phyloP scores from a whole-genome alignment of 2,329 filamentous ascomycete species.

The Colletotrichum tabaci region DNA sequence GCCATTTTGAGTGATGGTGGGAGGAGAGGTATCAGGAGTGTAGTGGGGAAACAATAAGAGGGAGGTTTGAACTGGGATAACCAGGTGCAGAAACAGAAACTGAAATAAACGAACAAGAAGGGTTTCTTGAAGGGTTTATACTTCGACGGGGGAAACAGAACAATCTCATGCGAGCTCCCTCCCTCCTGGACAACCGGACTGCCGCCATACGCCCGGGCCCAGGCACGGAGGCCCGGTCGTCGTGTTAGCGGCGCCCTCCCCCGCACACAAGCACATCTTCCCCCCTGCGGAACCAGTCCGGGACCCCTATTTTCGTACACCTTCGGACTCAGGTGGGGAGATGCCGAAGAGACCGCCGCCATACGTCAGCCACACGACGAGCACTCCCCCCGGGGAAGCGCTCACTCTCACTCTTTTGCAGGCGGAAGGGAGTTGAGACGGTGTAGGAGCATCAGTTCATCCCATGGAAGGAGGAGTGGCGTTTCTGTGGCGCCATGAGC shows the following conservation, averaged over 20 bases:
- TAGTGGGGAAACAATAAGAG: too few species aligned
- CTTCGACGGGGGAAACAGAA: background rate
- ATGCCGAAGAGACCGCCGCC: conserved; percentile 7
- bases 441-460: background rate
- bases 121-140: conserved; percentile 20
- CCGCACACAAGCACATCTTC: background rate
- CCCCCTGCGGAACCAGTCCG: conserved; percentile 8
- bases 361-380: background rate
- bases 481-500: conserved; percentile 1
- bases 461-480: background rate
- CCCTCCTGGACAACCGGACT: conserved; percentile 30
- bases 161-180: background rate
- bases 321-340: conserved; percentile 28
- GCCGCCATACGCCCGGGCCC: conserved; percentile 30
- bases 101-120: background rate
- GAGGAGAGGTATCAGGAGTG: background rate
- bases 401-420: too few species aligned
- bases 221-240: conserved; percentile 37
- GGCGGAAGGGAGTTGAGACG: background rate
- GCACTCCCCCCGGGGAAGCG: too few species aligned
- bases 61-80: background rate
- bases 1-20: conserved; percentile 24
- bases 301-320: conserved; percentile 2
- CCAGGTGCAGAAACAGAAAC: background rate
- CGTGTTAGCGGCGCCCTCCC: conserved; percentile 13